phyloP scores from a whole-genome alignment of 2,329 filamentous ascomycete species.

The Ambrosiella beaveri region DNA sequence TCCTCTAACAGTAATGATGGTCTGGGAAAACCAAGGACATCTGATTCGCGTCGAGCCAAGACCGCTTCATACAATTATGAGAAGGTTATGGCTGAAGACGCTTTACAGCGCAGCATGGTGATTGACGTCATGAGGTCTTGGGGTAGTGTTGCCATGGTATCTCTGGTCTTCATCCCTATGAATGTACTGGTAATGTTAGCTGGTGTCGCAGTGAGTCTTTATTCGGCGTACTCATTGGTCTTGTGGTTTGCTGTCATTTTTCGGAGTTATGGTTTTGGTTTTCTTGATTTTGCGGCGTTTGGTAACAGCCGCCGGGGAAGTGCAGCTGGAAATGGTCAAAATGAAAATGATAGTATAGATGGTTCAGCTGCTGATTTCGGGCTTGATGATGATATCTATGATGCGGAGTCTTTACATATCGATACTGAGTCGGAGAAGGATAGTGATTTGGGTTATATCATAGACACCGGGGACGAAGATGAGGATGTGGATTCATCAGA shows the following conservation, averaged over 20 bases:
- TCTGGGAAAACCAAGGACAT: background rate
- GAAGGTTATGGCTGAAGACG: background rate
- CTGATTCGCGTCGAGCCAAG: background rate
- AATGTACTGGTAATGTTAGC: slow-evolving; percentile 6
- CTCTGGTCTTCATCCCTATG: slow-evolving; percentile 9
- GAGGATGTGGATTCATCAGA: background rate
- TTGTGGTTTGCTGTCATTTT: background rate
- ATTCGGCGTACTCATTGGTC: background rate
- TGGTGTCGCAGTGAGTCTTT: background rate
- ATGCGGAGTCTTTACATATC: slow-evolving; percentile 8
- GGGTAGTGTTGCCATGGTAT: slow-evolving; percentile 4
- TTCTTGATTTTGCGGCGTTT: background rate
- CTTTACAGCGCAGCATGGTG: background rate
- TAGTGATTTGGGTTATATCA: slow-evolving; percentile 14
- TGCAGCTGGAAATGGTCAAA: slow-evolving; percentile 17
- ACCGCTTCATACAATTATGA: background rate
- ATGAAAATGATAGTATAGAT: slow-evolving; percentile 18
- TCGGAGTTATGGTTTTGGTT: slow-evolving; percentile 4
- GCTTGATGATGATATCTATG: slow-evolving; percentile 17
- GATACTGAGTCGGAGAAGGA: slow-evolving; percentile 1
- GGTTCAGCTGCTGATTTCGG: slow-evolving; percentile 20
- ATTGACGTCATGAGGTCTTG: slow-evolving; percentile 6
- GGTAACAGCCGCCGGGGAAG: background rate
- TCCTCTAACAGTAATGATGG: background rate
- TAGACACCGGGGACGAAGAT: background rate